Percentiles rank a stretch among this genome's conserved stretches.
Evolutionary conservation across 768 basidiomycete species (phyloP).

Genomic region (Panellus pusillus): DNA sequence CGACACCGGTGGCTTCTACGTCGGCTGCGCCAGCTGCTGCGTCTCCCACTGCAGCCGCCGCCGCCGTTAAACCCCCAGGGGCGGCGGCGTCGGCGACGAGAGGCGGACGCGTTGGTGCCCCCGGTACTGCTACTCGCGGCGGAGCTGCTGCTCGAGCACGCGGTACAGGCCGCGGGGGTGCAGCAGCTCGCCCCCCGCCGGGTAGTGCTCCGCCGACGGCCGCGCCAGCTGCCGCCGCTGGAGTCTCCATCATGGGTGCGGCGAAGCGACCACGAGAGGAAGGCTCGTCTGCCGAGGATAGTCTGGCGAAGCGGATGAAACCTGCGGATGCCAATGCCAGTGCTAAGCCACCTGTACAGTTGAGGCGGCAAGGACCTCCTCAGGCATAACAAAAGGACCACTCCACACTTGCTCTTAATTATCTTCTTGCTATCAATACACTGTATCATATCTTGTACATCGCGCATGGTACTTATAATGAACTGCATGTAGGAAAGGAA

Average conservation of each 20-base stretch:
- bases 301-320: slow-evolving; percentile 67
- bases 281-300: slow-evolving; percentile 49
- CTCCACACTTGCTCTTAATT: not conserved
- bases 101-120: slow-evolving; percentile 5
- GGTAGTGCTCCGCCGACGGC: slow-evolving; percentile 28
- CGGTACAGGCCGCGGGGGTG: slow-evolving; percentile 39
- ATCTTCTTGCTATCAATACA: not conserved
- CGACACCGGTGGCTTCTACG: slow-evolving; percentile 15
- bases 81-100: slow-evolving; percentile 4
- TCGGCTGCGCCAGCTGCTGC: slow-evolving; percentile 4
- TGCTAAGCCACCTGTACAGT: slow-evolving; percentile 30
- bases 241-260: slow-evolving; percentile 63
- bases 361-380: slow-evolving; percentile 32
- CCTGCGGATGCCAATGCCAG: slow-evolving; percentile 43
- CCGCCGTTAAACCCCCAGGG: slow-evolving; percentile 24
- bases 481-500: too few relatives aligned
- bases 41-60: slow-evolving; percentile 29
- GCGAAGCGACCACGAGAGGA: slow-evolving; percentile 70
- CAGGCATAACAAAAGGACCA: slow-evolving; percentile 1
- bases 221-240: slow-evolving; percentile 28
- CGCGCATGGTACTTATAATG: too few relatives aligned
- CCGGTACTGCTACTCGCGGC: slow-evolving; percentile 23
- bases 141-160: slow-evolving; percentile 25
- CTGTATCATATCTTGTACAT: not conserved
- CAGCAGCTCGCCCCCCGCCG: slow-evolving; percentile 12